These are phyloP conservation scores for Cordyceps tenuipes DNA, from an alignment of 2,329 filamentous ascomycete species.

Conservation along the genomic window DNA sequence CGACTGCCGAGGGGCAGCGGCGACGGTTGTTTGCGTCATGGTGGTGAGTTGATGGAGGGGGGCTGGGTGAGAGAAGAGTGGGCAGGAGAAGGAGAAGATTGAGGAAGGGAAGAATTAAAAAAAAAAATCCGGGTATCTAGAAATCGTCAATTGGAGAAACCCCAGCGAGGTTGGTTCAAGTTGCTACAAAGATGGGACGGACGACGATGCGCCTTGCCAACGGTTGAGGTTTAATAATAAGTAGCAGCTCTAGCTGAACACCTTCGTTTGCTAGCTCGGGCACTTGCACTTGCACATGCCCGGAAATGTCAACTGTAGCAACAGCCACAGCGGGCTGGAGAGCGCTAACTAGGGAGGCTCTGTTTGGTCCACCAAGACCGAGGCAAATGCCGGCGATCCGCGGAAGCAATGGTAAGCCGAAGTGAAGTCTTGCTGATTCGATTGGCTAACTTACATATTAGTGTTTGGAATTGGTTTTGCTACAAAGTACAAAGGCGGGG, in stretches of 20 bases:
- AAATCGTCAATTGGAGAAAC: neutral
- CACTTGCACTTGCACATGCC: constrained; percentile 4
- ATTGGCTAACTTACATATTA: neutral
- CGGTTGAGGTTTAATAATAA: neutral
- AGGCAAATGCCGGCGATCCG: neutral
- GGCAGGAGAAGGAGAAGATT: neutral
- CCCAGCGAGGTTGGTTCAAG: neutral
- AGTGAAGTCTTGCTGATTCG: neutral
- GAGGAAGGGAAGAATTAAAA: neutral
- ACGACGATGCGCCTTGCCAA: neutral
- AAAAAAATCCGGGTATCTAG: neutral
- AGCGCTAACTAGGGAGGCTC: neutral
- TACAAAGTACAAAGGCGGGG: neutral
- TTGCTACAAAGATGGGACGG: neutral
- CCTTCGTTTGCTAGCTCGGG: neutral
- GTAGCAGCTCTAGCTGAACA: neutral
- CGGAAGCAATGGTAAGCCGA: neutral
- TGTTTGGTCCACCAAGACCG: constrained; percentile 2
- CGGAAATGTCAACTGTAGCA: neutral
- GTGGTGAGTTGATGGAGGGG: neutral
- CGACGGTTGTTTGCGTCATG: constrained; percentile 12
- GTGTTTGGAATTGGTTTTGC: neutral
- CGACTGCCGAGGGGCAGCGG: constrained; percentile 19
- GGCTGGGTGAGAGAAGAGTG: neutral
- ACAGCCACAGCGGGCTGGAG: neutral